A percentile compares a stretch with the other conserved stretches of the same genome.
These are phyloP conservation scores for Odontarrhena argentea DNA, from an alignment of 345 rosid species.

Conservation along the genomic window DNA sequence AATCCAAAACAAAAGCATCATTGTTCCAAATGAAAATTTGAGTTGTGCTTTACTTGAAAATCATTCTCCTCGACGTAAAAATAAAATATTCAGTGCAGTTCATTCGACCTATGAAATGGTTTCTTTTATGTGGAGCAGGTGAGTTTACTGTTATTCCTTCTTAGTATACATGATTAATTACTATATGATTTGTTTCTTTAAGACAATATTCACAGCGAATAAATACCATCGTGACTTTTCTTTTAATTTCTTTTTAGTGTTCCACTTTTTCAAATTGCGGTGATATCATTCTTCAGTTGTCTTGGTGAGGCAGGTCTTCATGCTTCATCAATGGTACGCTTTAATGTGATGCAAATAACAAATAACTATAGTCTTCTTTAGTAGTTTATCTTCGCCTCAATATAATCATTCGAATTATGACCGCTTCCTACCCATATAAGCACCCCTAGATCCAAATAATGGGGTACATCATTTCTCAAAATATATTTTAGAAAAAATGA, in stretches of 20 bases:
- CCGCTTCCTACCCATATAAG: too few relatives aligned
- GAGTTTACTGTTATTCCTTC: background rate
- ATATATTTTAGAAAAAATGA: background rate
- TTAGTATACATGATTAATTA: background rate
- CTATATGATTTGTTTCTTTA: background rate
- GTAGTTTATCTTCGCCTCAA: too few relatives aligned
- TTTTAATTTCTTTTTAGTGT: slow-evolving; percentile 45
- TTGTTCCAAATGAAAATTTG: slow-evolving; percentile 43
- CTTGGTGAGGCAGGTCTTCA: slow-evolving; percentile 79
- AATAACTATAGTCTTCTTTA: too few relatives aligned
- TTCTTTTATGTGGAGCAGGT: slow-evolving; percentile 71
- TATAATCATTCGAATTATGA: too few relatives aligned
- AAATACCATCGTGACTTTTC: background rate
- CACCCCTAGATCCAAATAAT: too few relatives aligned
- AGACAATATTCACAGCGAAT: background rate
- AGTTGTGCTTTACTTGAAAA: slow-evolving; percentile 32
- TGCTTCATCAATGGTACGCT: slow-evolving; percentile 68
- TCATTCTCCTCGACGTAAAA: slow-evolving; percentile 24
- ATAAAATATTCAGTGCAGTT: slow-evolving; percentile 45
- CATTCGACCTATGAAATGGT: slow-evolving; percentile 58
- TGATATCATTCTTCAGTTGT: slow-evolving; percentile 69
- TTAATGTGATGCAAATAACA: background rate
- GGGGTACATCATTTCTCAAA: background rate
- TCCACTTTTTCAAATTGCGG: slow-evolving; percentile 74
- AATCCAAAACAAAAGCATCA: slow-evolving; percentile 39